These are phyloP conservation scores for Aquilaria sinensis DNA, from an alignment of 345 rosid genomes.

Conservation along the genomic window DNA sequence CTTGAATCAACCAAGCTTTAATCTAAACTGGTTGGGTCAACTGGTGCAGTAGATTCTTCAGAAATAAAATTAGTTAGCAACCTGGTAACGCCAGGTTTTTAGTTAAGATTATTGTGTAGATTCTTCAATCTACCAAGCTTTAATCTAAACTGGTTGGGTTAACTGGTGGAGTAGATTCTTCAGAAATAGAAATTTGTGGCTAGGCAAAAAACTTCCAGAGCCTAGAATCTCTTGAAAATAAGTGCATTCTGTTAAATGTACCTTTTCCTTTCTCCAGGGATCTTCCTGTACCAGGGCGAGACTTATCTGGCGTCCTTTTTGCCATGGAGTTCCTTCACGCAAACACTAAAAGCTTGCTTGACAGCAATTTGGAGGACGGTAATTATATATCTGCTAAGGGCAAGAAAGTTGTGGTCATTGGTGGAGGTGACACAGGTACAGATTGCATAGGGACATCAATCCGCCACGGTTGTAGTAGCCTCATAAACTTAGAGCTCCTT, in stretches of 20 bases:
- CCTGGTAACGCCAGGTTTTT: too few relatives aligned
- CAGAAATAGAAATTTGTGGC: neutral
- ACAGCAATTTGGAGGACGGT: constrained; percentile 74
- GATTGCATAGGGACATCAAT: constrained; percentile 98
- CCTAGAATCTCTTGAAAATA: neutral
- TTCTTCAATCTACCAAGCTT: too few relatives aligned
- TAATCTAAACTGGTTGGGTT: too few relatives aligned
- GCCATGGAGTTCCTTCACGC: constrained; percentile 98
- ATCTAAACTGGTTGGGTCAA: too few relatives aligned
- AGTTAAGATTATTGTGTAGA: too few relatives aligned
- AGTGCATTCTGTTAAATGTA: neutral
- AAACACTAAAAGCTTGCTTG: constrained; percentile 98
- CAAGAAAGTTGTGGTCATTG: constrained; percentile 92
- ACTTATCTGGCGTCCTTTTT: constrained; percentile 84
- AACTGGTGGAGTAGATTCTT: neutral
- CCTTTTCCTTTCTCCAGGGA: constrained; percentile 56
- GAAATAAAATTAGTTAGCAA: too few relatives aligned
- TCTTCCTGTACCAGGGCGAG: constrained; percentile 91
- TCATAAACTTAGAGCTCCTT: constrained; percentile 88
- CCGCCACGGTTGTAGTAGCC: constrained; percentile 78
- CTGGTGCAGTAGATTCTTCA: too few relatives aligned
- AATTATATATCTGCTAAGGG: constrained; percentile 87
- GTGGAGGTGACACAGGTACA: constrained; percentile 99
- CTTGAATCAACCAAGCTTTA: too few relatives aligned
- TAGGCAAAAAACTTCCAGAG: neutral